Conservation (phyloP, 2,329 filamentous ascomycete genomes). For the Ceratocystis variospora region DNA sequence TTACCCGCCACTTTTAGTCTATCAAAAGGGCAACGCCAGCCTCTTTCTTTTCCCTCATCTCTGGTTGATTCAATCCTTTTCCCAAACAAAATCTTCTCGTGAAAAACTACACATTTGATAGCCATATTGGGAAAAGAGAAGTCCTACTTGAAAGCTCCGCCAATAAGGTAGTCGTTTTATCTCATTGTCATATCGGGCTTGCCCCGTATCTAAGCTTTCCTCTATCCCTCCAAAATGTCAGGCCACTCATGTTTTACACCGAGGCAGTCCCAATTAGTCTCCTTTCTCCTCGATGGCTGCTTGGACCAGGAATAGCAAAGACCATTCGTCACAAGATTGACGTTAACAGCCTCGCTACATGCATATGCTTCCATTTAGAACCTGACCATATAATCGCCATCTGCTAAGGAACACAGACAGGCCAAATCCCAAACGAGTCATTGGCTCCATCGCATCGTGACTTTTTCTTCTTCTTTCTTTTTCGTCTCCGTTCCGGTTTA, state of each 20-base stretch:
- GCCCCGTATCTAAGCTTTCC: neutral
- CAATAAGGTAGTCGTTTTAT: neutral
- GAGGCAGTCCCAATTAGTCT: neutral
- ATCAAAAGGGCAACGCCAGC: slow-evolving; percentile 14
- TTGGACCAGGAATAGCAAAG: neutral
- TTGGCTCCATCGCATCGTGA: neutral
- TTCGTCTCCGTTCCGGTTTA: neutral
- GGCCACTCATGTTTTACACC: neutral
- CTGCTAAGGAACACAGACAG: neutral
- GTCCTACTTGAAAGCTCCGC: neutral
- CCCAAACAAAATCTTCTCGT: neutral
- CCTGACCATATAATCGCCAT: neutral
- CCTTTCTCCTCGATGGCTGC: neutral
- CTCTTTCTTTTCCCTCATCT: slow-evolving; percentile 11
- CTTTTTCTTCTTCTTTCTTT: neutral
- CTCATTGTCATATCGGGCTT: neutral
- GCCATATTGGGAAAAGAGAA: no score
- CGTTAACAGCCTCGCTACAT: neutral
- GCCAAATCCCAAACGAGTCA: neutral
- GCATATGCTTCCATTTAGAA: slow-evolving; percentile 2
- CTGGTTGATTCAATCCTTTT: neutral
- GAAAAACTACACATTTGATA: neutral
- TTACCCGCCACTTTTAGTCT: slow-evolving; percentile 14
- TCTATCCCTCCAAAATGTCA: neutral
- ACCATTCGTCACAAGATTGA: neutral